Conservation (phyloP, 2,329 filamentous ascomycete species). For the Colletotrichum sp. region DNA sequence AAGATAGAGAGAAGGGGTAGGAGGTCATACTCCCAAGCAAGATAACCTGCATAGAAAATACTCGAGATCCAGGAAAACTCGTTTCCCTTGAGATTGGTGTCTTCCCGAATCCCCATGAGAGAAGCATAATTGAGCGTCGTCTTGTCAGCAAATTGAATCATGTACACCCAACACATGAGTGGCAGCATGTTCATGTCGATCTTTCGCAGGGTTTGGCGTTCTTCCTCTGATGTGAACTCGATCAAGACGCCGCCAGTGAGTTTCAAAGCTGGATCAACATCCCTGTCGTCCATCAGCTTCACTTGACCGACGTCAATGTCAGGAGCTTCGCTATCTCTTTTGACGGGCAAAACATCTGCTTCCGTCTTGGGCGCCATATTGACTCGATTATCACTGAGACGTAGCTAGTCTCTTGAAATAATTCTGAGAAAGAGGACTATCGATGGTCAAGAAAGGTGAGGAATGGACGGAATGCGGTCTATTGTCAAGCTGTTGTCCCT, state of each 20-base stretch:
- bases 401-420: fast-evolving
- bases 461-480: background rate
- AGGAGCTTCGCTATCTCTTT: background rate
- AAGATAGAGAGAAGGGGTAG: background rate
- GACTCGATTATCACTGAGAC: background rate
- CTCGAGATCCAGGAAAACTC: conserved; percentile 25
- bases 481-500: background rate
- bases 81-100: conserved; percentile 15
- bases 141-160: conserved; percentile 13
- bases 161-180: conserved; percentile 11
- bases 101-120: conserved; percentile 20
- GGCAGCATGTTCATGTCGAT: conserved; percentile 1
- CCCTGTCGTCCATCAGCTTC: background rate
- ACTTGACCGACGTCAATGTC: background rate
- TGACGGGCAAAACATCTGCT: background rate
- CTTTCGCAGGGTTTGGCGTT: background rate
- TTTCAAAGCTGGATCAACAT: conserved; percentile 14
- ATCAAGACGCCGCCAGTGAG: conserved; percentile 3
- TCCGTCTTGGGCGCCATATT: background rate
- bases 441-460: background rate
- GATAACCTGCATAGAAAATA: conserved; percentile 27
- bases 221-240: conserved; percentile 8
- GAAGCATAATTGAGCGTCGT: conserved; percentile 18
- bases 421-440: background rate
- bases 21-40: conserved; percentile 23